Base-by-base conservation (phyloP, 2,329 filamentous ascomycete genomes). In the Leptosphaerulina australis region DNA sequence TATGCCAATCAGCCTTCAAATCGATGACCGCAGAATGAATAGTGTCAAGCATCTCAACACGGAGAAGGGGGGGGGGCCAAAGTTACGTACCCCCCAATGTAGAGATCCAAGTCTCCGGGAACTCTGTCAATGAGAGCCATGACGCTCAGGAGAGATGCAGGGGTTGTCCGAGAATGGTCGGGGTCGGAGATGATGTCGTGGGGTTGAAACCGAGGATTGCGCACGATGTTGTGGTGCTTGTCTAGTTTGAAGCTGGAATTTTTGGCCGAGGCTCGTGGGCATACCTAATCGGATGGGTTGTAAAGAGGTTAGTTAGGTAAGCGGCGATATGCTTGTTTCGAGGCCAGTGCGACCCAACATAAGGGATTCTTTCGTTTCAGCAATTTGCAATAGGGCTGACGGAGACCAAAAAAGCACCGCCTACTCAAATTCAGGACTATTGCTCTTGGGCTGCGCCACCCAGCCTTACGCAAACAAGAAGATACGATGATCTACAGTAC, bases 41-140 rank as follows among this genome's bases (percentile, higher is more conserved):
- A 53, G 41, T 31, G 41, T 56, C 49, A 54, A 53, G 58, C 46
- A 50, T 40, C 50, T 57, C 49, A 53, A 59, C 57, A 54, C 50
- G 34, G n/a, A n/a, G n/a, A n/a, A n/a, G n/a, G n/a, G n/a, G n/a
- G 47, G 45, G 41, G 35, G 43, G 47, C 49, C 50, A 46, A 49
- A 22, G 41, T 64, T 56, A 73, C 82, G 74, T 79, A 92, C 90
- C 90, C 88, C 75, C 90, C 88, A 60, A 94, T 86, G 72, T 87
- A 92, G 59, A 94, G 79, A 56, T 89, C 84, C 55, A 87, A 80
- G 59, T 84, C 81, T 22, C 87, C 87, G 3, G 85, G 83, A 43
- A 93, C 81, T 66, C 81, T 82, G 67, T 88, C 86, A 59, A 91
- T 72, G 46, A 79, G 74, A 5, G 80, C 76, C 83, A 87, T 87